Percentiles rank a stretch among this genome's conserved stretches.
Conservation (phyloP, 31 red algal species). For the Porphyra umbilicalis region DNA sequence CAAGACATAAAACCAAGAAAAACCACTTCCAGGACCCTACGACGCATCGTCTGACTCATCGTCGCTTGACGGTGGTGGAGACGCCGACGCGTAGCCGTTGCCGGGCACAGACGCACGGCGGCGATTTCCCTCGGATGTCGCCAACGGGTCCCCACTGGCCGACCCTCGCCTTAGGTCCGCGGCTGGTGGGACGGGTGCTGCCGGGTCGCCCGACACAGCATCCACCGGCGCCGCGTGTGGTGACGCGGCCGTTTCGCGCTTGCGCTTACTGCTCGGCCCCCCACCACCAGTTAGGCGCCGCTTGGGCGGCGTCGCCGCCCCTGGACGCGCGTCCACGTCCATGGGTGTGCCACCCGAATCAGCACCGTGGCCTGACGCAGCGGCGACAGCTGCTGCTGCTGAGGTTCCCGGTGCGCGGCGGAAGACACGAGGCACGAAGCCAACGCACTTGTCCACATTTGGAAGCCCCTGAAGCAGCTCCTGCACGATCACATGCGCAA, state of each 20-base stretch:
- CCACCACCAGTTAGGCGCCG: background rate
- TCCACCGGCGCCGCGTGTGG: too few species aligned
- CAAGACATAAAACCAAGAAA: too few species aligned
- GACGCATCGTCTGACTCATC: background rate
- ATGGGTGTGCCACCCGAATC: too few species aligned
- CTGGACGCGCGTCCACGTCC: background rate
- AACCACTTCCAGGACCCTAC: too few species aligned
- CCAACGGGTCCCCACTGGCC: background rate
- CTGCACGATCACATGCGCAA: constrained; percentile 34
- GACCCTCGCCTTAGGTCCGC: background rate
- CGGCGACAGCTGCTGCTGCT: too few species aligned
- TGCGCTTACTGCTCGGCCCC: background rate
- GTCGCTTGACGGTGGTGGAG: background rate
- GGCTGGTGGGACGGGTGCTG: too few species aligned
- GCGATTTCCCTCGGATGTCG: background rate
- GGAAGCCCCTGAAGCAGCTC: constrained; percentile 45
- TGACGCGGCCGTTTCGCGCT: background rate
- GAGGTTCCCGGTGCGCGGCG: background rate
- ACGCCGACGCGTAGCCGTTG: background rate
- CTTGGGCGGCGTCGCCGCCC: background rate
- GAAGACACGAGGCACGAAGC: background rate
- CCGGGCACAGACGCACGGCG: background rate
- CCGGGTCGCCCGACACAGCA: too few species aligned
- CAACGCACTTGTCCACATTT: constrained; percentile 17
- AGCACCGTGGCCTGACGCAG: too few species aligned